These are phyloP conservation scores for Toxicodendron radicans DNA, from an alignment of 345 rosid genomes.

Conservation along the genomic window DNA sequence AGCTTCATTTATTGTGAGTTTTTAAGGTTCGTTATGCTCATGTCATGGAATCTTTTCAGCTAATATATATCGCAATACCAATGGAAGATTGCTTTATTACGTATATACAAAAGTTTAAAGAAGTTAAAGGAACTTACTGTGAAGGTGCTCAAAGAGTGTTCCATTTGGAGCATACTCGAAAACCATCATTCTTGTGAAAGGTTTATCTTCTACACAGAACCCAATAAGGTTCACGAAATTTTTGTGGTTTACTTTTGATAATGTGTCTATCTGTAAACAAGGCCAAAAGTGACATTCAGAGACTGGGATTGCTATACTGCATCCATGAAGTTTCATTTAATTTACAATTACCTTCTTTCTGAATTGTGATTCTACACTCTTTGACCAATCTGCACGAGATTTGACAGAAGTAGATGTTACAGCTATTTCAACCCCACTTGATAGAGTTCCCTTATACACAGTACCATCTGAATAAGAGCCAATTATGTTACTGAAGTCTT, in stretches of 20 bases:
- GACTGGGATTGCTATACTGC: background rate
- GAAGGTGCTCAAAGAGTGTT: slow-evolving; percentile 88
- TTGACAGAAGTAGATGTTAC: slow-evolving; percentile 54
- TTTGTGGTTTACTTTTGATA: slow-evolving; percentile 87
- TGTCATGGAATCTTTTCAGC: background rate
- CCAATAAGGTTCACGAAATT: slow-evolving; percentile 89
- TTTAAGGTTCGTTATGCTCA: background rate
- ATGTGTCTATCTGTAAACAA: slow-evolving; percentile 63
- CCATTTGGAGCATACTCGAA: slow-evolving; percentile 98
- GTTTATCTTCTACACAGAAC: slow-evolving; percentile 77
- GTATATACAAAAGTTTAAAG: background rate
- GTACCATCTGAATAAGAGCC: slow-evolving; percentile 67
- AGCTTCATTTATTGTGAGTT: background rate
- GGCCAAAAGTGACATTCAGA: slow-evolving; percentile 14
- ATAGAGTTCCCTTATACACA: slow-evolving; percentile 84
- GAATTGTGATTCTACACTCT: slow-evolving; percentile 60
- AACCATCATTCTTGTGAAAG: slow-evolving; percentile 88
- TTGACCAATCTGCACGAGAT: slow-evolving; percentile 71
- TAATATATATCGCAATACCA: background rate
- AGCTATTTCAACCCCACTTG: slow-evolving; percentile 90
- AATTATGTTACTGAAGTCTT: slow-evolving; percentile 93
- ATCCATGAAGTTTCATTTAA: background rate
- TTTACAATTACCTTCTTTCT: slow-evolving; percentile 64
- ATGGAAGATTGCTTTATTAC: background rate
- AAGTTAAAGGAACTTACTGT: slow-evolving; percentile 50